Conservation (phyloP, 768 basidiomycete genomes). For the Hygrocybe punicea region DNA sequence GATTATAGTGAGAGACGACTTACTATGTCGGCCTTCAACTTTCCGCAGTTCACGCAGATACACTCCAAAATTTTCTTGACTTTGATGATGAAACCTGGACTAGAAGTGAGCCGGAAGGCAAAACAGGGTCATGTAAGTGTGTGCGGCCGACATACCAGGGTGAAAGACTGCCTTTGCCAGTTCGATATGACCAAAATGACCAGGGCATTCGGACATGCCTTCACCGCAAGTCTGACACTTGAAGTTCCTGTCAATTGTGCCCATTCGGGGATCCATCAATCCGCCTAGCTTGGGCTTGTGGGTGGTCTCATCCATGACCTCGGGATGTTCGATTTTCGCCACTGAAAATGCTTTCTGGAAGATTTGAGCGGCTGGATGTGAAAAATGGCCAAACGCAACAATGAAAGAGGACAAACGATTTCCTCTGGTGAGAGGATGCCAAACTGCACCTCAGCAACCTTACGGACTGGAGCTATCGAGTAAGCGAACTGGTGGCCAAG, state of each 20-base stretch:
- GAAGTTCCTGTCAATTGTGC: conserved; percentile 95
- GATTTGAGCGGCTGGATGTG: too few species aligned
- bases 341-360: conserved; percentile 96
- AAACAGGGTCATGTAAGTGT: conserved; percentile 3
- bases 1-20: conserved; percentile 74
- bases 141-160: conserved; percentile 59
- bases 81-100: conserved; percentile 89
- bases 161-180: conserved; percentile 96
- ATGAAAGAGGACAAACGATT: conserved; percentile 63
- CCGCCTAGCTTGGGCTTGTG: conserved; percentile 90
- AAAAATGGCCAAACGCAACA: conserved; percentile 10
- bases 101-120: background rate
- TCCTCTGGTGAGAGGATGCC: conserved; percentile 98
- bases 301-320: conserved; percentile 94
- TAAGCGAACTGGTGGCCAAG: conserved; percentile 87
- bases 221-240: conserved; percentile 99
- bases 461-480: conserved; percentile 91
- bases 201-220: conserved; percentile 99
- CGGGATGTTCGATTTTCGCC: conserved; percentile 96
- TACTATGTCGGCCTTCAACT: conserved; percentile 95
- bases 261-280: conserved; percentile 97
- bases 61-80: conserved; percentile 99
- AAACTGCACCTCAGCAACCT: conserved; percentile 97
- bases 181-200: conserved; percentile 99
- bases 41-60: conserved; percentile 98